Evolutionary conservation across 257 asterid genomes (phyloP), one percentile per base, ranked within the genome.

Genomic region (Mitragyna speciosa): DNA sequence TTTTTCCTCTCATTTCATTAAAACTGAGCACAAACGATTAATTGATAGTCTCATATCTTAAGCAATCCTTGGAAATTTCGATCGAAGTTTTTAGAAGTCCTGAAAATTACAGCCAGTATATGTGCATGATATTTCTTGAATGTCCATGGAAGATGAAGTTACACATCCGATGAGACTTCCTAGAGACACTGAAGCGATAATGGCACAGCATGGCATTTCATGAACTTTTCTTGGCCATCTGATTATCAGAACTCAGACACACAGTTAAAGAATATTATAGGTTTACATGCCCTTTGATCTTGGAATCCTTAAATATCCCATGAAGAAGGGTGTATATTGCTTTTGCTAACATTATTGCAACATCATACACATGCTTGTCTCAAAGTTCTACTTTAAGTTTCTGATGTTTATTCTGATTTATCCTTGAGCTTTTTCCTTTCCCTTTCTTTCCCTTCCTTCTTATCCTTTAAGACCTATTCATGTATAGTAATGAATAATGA

Each of bases 151-250:
- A 74, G 41, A 59, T 16, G n/a, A 56, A 30, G 19, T 22, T 15
- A 22, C 17, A 54, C 5, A n/a, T 22, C 22, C 36, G 24, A 15
- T 22, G 83, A 78, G 58, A 47, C 67, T 81, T 26, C 76, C 43
- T n/a, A 12, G 52, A 80, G 83, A 76, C 28, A 69, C 24, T 52
- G 45, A 61, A 12, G 82, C 76, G 68, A 73, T 69, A 79, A 82
- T 78, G 30, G 83, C 65, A 82, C 80, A 69, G 70, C 56, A 64
- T 67, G 80, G 47, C 76, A 73, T 70, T 71, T 3, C 48, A 39
- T 67, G 54, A 71, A 64, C 80, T 78, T 77, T 70, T 41, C 17
- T 6, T 70, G 28, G 82, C 51, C 31, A 71, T 73, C 64, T 72
- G 65, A 72, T 63, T 48, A 70, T 22, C 41, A 48, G n/a, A 31